Percentiles rank a stretch among this genome's conserved stretches.
phyloP scores from a whole-genome alignment of 23 red algal genomes.

The Gracilaria caudata region DNA sequence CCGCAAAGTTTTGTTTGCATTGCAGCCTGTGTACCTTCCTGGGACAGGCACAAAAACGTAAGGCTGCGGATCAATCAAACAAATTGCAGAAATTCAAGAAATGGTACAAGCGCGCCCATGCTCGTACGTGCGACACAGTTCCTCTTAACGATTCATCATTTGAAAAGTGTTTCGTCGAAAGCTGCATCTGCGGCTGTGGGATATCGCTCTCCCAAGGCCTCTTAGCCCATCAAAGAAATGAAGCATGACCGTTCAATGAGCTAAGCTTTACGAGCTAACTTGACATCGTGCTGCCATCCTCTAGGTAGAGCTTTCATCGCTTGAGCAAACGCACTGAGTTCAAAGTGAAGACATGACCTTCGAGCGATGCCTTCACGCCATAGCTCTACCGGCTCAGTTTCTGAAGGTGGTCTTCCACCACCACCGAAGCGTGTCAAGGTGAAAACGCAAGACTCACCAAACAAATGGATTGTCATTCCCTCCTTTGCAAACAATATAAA shows the following conservation, averaged over 20 bases:
- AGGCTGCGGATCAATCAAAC: background rate
- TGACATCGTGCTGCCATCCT: no score
- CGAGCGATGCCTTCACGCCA: background rate
- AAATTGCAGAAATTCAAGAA: background rate
- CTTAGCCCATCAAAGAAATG: no score
- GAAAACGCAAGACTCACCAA: background rate
- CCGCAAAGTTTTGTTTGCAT: background rate
- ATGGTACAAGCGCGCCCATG: background rate
- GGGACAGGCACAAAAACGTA: conserved; percentile 12
- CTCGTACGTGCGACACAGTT: no score
- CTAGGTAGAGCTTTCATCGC: background rate
- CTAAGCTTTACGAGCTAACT: no score
- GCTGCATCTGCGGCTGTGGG: no score
- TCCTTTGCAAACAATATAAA: background rate
- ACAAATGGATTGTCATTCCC: conserved; percentile 23
- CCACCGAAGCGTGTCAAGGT: conserved; percentile 17
- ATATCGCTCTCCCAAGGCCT: no score
- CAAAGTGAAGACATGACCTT: background rate
- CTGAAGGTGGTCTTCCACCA: background rate
- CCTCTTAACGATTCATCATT: no score
- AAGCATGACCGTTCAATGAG: no score
- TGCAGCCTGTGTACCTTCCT: background rate
- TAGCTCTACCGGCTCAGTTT: background rate
- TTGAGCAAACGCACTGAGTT: background rate
- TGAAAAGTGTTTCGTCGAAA: background rate